Conservation (phyloP, 139 green algal genomes). For the Dunaliella primolecta region DNA sequence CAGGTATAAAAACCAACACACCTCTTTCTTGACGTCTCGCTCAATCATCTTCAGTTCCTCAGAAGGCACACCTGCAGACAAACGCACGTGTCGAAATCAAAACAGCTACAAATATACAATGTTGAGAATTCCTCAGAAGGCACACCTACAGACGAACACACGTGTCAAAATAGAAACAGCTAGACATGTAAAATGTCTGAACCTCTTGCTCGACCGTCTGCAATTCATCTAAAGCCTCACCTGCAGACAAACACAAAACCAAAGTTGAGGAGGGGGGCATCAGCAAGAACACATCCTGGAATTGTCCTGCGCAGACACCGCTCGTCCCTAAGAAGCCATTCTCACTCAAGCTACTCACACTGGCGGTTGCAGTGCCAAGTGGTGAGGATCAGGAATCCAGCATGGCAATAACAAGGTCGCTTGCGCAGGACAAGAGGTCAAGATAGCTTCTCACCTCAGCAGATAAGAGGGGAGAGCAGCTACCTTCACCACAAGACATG, state of each 20-base stretch:
- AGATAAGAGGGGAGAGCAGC: too few relatives aligned
- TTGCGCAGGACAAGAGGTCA: too few relatives aligned
- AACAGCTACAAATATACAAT: background rate
- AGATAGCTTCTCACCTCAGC: too few relatives aligned
- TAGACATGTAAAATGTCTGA: background rate
- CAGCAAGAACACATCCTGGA: background rate
- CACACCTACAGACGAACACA: slow-evolving; percentile 21
- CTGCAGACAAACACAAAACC: slow-evolving; percentile 12
- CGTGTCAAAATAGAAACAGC: background rate
- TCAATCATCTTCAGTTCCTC: slow-evolving; percentile 48
- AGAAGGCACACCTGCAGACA: slow-evolving; percentile 34
- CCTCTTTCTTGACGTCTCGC: slow-evolving; percentile 76
- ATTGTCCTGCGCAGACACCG: too few relatives aligned
- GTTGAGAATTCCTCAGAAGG: slow-evolving; percentile 34
- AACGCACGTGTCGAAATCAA: background rate
- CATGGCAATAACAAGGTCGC: too few relatives aligned
- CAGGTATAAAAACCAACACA: too few relatives aligned
- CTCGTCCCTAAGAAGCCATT: too few relatives aligned
- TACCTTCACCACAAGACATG: too few relatives aligned
- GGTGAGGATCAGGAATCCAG: too few relatives aligned
- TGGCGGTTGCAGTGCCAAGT: too few relatives aligned
- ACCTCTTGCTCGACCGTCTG: slow-evolving; percentile 1
- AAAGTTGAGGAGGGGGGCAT: background rate
- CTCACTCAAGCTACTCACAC: too few relatives aligned
- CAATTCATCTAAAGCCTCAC: slow-evolving; percentile 31